phyloP scores from a whole-genome alignment of 2,329 filamentous ascomycete genomes.

The Trichoderma harzianum region DNA sequence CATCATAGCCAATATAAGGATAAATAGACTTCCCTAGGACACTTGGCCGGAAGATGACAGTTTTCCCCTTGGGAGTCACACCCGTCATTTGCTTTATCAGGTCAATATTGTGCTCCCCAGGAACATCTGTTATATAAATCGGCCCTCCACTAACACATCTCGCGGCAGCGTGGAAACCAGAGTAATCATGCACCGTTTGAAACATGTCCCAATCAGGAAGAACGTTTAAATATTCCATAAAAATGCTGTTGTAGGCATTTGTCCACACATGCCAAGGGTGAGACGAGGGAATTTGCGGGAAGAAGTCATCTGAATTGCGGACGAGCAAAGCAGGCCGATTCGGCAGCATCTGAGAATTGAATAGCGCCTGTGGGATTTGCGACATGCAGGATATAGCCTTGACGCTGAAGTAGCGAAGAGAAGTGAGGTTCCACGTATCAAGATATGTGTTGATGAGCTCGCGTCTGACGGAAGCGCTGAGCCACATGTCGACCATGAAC shows the following conservation, averaged over 20 bases:
- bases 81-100: slow-evolving; percentile 82
- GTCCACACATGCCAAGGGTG: slow-evolving; percentile 95
- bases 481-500: slow-evolving; percentile 78
- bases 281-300: slow-evolving; percentile 73
- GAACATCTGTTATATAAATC: slow-evolving; percentile 89
- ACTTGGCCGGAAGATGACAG: slow-evolving; percentile 77
- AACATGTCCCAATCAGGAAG: slow-evolving; percentile 81
- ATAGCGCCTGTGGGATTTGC: slow-evolving; percentile 79
- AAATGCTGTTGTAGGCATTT: slow-evolving; percentile 83
- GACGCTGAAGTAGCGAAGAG: slow-evolving; percentile 72
- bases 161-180: slow-evolving; percentile 83
- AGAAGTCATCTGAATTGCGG: slow-evolving; percentile 90
- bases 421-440: slow-evolving; percentile 79
- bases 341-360: slow-evolving; percentile 76
- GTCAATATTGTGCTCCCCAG: slow-evolving; percentile 72
- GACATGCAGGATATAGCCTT: slow-evolving; percentile 94
- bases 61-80: slow-evolving; percentile 65
- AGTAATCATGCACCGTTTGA: slow-evolving; percentile 63
- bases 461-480: slow-evolving; percentile 65
- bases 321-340: slow-evolving; percentile 70
- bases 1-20: slow-evolving; percentile 73
- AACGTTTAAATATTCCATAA: slow-evolving; percentile 81
- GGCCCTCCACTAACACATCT: slow-evolving; percentile 87
- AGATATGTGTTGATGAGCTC: slow-evolving; percentile 73
- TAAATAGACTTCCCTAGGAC: slow-evolving; percentile 68